Conservation (phyloP, 164 flowering plant genomes). For the Santalum album region DNA sequence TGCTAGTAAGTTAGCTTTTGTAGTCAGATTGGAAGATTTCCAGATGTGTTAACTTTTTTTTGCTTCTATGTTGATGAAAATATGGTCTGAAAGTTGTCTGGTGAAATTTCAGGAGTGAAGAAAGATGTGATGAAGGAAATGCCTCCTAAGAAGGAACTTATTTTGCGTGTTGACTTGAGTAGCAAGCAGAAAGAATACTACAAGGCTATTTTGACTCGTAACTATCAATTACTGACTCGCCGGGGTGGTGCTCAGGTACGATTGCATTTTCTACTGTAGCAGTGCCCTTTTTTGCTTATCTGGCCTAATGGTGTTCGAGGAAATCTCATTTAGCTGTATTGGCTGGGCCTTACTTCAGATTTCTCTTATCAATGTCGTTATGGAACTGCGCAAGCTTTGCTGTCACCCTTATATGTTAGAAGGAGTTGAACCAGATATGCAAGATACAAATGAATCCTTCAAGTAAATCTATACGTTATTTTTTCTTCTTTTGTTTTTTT, state of each 20-base stretch:
- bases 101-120: constrained; percentile 65
- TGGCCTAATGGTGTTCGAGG: neutral
- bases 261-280: neutral
- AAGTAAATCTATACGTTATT: constrained; percentile 32
- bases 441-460: constrained; percentile 56
- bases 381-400: constrained; percentile 96
- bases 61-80: no score
- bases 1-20: no score
- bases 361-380: constrained; percentile 92
- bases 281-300: neutral
- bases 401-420: constrained; percentile 93
- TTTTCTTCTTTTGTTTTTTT: constrained; percentile 1
- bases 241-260: constrained; percentile 84
- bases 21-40: no score
- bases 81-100: no score
- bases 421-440: constrained; percentile 81
- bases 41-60: no score
- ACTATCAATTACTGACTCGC: constrained; percentile 77
- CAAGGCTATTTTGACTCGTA: constrained; percentile 94
- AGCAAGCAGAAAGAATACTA: constrained; percentile 93
- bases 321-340: constrained; percentile 7
- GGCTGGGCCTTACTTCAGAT: constrained; percentile 37
- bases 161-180: constrained; percentile 90
- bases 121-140: constrained; percentile 98
- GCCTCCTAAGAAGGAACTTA: constrained; percentile 96